Evolutionary conservation across 169 alveolate genomes (phyloP).

Genomic region (Theileria annulata): DNA sequence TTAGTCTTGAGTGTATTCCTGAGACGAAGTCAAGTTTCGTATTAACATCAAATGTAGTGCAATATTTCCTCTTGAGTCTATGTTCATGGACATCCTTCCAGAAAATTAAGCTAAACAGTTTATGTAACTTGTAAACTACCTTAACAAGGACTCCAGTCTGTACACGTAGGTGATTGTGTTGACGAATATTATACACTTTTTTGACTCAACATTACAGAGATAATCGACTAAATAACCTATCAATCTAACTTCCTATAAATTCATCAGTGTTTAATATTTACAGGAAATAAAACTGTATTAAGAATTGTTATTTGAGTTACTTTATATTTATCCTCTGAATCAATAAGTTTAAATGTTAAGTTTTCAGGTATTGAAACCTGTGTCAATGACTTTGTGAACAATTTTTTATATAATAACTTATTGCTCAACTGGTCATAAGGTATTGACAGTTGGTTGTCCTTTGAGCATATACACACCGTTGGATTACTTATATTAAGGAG

Average conservation of each 20-base stretch:
- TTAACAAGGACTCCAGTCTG: conserved; percentile 60
- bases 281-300: background rate
- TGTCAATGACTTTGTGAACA: background rate
- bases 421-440: conserved; percentile 44
- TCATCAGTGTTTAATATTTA: background rate
- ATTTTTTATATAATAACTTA: conserved; percentile 28
- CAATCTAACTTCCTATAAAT: conserved; percentile 49
- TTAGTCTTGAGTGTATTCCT: conserved; percentile 61
- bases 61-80: conserved; percentile 45
- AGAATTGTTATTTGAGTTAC: background rate
- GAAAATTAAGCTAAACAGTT: conserved; percentile 29
- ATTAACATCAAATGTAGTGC: conserved; percentile 46
- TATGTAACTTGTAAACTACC: conserved; percentile 2
- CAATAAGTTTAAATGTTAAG: conserved; percentile 32
- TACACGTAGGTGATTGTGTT: conserved; percentile 63
- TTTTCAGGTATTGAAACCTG: conserved; percentile 45
- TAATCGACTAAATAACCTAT: conserved; percentile 54
- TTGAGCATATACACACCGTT: conserved; percentile 43
- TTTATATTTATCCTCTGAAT: conserved; percentile 49
- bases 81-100: conserved; percentile 66
- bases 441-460: conserved; percentile 32
- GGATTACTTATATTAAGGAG: conserved; percentile 51
- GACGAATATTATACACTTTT: conserved; percentile 45
- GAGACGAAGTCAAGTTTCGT: conserved; percentile 50
- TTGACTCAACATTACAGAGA: conserved; percentile 21